Conservation (phyloP, 2,329 filamentous ascomycete species). For the Hirsutella rhossiliensis region DNA sequence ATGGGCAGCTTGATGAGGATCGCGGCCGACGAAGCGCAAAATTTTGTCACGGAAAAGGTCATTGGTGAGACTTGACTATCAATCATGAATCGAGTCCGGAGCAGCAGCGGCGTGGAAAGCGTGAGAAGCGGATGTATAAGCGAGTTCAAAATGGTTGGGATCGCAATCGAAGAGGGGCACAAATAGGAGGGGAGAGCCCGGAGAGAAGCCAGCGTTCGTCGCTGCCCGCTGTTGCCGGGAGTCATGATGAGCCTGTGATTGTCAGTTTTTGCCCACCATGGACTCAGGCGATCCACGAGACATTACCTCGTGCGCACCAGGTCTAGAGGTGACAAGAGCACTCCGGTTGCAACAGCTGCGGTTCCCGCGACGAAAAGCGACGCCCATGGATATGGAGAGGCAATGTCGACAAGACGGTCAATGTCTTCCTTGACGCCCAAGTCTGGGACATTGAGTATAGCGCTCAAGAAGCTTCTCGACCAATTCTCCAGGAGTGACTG, state of each 20-base stretch:
- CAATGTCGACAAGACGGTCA: conserved; percentile 60
- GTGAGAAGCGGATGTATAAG: conserved; percentile 74
- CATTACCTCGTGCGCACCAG: conserved; percentile 62
- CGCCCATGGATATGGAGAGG: conserved; percentile 69
- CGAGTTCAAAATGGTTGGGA: conserved; percentile 80
- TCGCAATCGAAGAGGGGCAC: conserved; percentile 56
- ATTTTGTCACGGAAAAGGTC: conserved; percentile 71
- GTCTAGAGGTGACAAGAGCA: conserved; percentile 78
- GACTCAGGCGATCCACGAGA: not conserved
- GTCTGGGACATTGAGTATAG: conserved; percentile 82
- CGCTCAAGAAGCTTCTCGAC: conserved; percentile 80
- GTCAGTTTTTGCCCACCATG: conserved; percentile 13
- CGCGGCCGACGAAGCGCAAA: conserved; percentile 67
- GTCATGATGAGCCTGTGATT: conserved; percentile 65
- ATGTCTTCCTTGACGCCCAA: conserved; percentile 63
- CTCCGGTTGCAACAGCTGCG: conserved; percentile 58
- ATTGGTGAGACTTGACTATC: conserved; percentile 72
- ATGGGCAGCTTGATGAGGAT: conserved; percentile 80
- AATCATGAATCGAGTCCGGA: conserved; percentile 74
- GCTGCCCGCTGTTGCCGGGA: conserved; percentile 59
- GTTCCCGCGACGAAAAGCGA: conserved; percentile 62
- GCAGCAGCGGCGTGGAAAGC: conserved; percentile 70
- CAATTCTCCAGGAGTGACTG: conserved; percentile 84
- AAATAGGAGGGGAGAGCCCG: conserved; percentile 67
- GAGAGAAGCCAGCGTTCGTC: conserved; percentile 67